These are phyloP conservation scores for Harrya chromipes DNA, from an alignment of 768 basidiomycete genomes.

Conservation along the genomic window DNA sequence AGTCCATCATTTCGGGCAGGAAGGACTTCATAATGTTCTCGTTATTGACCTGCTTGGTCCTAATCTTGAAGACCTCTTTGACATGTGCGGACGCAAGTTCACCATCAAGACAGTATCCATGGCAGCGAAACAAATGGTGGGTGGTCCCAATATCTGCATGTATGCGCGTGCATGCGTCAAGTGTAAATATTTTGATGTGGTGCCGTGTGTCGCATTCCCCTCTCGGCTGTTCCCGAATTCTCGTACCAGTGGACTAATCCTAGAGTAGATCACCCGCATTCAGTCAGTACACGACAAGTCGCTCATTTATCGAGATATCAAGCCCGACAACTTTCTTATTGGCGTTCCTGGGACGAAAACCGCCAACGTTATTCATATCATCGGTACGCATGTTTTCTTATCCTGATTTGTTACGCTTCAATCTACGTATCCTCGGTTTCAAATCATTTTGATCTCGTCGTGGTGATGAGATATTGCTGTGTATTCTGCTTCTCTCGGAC, in stretches of 20 bases:
- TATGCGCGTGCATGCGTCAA: background rate
- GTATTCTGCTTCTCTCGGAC: background rate
- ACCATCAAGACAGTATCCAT: conserved; percentile 97
- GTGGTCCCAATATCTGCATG: conserved; percentile 18
- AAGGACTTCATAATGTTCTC: conserved; percentile 95
- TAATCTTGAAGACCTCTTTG: conserved; percentile 95
- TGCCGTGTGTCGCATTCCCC: background rate
- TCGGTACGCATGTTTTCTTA: conserved; percentile 51
- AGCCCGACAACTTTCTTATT: conserved; percentile 98
- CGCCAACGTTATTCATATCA: conserved; percentile 84
- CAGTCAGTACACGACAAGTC: conserved; percentile 99
- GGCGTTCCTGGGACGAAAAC: conserved; percentile 90
- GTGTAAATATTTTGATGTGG: background rate
- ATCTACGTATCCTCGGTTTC: conserved; percentile 1
- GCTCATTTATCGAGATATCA: conserved; percentile 98
- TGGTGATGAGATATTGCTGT: background rate
- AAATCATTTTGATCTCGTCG: background rate
- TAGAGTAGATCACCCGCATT: conserved; percentile 81
- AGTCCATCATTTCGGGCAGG: conserved; percentile 98
- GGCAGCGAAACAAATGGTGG: conserved; percentile 98
- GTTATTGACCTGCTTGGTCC: conserved; percentile 97
- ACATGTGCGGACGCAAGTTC: conserved; percentile 99
- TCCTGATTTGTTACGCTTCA: conserved; percentile 8
- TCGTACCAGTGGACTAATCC: conserved; percentile 4
- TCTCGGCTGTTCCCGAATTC: conserved; percentile 7